A percentile compares a stretch with the other conserved stretches of the same genome.
Evolutionary conservation across 495 filamentous ascomycete genomes (phyloP).

Genomic region (Penicillium manginii): DNA sequence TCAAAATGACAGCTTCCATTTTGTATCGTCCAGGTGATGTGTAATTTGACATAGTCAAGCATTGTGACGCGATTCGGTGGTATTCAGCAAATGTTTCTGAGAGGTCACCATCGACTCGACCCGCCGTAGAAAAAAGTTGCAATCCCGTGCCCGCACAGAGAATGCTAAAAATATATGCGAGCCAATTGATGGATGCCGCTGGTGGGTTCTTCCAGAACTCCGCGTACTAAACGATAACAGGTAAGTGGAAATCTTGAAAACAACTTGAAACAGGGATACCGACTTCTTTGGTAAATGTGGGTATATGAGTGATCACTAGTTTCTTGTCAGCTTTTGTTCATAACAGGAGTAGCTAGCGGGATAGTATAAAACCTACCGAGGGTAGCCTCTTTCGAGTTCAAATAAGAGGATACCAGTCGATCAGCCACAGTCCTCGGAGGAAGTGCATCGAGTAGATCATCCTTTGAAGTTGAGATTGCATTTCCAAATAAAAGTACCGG

Average conservation of each 20-base stretch:
- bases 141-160: slow-evolving; percentile 18
- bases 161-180: slow-evolving; percentile 20
- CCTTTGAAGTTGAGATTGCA: slow-evolving; percentile 21
- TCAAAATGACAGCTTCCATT: slow-evolving; percentile 33
- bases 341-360: neutral
- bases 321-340: neutral
- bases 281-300: slow-evolving; percentile 36
- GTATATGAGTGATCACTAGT: slow-evolving; percentile 41
- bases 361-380: slow-evolving; percentile 21
- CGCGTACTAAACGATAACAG: slow-evolving; percentile 27
- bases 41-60: slow-evolving; percentile 30
- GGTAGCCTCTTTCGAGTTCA: slow-evolving; percentile 38
- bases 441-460: slow-evolving; percentile 33
- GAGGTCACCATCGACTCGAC: slow-evolving; percentile 20
- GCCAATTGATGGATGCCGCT: slow-evolving; percentile 18
- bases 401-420: slow-evolving; percentile 37
- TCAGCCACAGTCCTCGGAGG: slow-evolving; percentile 36
- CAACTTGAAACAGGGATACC: neutral
- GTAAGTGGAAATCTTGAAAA: neutral
- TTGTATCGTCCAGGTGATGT: slow-evolving; percentile 28
- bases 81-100: slow-evolving; percentile 21
- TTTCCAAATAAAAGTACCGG: slow-evolving; percentile 38
- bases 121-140: slow-evolving; percentile 20
- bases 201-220: slow-evolving; percentile 26
- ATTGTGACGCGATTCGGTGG: slow-evolving; percentile 27